Percentiles rank a stretch among this genome's conserved stretches.
phyloP scores from a whole-genome alignment of 2,329 filamentous ascomycete genomes.

The Lachnellula occidentalis region DNA sequence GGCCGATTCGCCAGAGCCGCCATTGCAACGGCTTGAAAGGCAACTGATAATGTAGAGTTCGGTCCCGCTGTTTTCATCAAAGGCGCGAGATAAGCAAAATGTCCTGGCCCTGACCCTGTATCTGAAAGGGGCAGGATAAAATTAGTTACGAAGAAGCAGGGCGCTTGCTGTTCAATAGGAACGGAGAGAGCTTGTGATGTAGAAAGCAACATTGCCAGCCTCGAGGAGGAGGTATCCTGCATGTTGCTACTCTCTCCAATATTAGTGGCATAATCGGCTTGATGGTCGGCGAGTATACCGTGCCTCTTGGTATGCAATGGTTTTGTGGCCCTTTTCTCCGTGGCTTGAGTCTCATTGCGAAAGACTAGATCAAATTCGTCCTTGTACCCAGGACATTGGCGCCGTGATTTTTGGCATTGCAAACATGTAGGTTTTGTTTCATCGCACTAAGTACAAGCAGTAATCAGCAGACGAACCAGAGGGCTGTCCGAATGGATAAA shows the following conservation, averaged over 20 bases:
- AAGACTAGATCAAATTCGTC: slow-evolving; percentile 69
- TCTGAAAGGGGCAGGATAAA: slow-evolving; percentile 51
- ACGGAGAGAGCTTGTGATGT: slow-evolving; percentile 38
- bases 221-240: slow-evolving; percentile 8
- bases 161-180: slow-evolving; percentile 49
- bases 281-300: slow-evolving; percentile 11
- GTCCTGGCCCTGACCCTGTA: slow-evolving; percentile 38
- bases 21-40: slow-evolving; percentile 55
- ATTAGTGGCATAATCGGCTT: slow-evolving; percentile 6
- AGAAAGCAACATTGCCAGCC: slow-evolving; percentile 1
- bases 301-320: slow-evolving; percentile 45
- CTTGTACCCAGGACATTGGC: slow-evolving; percentile 61
- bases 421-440: slow-evolving; percentile 61
- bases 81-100: slow-evolving; percentile 54
- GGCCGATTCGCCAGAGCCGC: slow-evolving; percentile 51
- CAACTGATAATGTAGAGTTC: slow-evolving; percentile 46
- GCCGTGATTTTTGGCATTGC: slow-evolving; percentile 58
- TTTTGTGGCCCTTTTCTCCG: slow-evolving; percentile 56
- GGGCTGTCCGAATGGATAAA: not conserved
- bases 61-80: slow-evolving; percentile 43
- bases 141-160: slow-evolving; percentile 56
- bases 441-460: slow-evolving; percentile 50
- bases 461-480: slow-evolving; percentile 16
- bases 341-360: slow-evolving; percentile 65
- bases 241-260: not conserved